phyloP scores from a whole-genome alignment of 306 rosid species.

The Mimosa bimucronata region DNA sequence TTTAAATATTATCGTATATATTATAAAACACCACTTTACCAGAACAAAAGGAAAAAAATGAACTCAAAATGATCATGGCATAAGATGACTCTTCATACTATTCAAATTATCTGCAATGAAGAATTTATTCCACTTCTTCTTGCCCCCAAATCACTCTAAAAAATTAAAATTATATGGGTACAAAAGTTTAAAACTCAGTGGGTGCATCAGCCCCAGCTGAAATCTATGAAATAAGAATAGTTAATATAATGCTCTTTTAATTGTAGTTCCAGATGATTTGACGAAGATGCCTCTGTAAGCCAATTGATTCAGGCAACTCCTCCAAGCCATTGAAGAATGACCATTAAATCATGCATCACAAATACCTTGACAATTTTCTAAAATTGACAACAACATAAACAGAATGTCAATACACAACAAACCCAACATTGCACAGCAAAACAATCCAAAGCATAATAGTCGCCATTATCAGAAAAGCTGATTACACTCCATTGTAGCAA shows the following conservation, averaged over 20 bases:
- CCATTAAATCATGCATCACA: neutral
- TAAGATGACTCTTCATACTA: neutral
- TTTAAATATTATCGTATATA: neutral
- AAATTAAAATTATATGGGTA: neutral
- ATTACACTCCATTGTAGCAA: neutral
- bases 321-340: neutral
- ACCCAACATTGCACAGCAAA: neutral
- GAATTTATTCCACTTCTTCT: neutral
- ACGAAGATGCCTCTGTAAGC: neutral
- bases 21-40: neutral
- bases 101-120: neutral
- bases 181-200: neutral
- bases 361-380: neutral
- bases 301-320: neutral
- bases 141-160: neutral
- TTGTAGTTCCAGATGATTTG: neutral
- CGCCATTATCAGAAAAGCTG: neutral
- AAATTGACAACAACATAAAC: neutral
- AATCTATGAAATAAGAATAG: neutral
- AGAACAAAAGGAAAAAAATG: neutral
- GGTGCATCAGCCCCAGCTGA: neutral
- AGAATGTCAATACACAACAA: neutral
- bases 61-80: neutral
- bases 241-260: neutral
- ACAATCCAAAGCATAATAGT: neutral